Evolutionary conservation across 176 grass and related monocot species (phyloP), one percentile per base, ranked within the genome.

Genomic region (Poa pratensis): DNA sequence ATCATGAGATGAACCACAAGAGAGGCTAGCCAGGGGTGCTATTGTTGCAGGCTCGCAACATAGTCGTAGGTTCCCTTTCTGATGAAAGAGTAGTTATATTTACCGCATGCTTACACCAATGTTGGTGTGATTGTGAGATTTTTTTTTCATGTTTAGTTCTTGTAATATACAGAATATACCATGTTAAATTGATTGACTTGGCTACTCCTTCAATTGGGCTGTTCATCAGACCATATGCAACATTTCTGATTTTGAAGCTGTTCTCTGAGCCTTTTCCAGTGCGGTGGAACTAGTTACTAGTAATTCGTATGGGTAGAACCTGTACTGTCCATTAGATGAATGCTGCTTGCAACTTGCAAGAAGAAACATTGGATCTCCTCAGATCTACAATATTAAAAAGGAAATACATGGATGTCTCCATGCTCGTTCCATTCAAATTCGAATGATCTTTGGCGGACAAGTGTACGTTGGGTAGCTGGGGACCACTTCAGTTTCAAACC

Each of bases 1-100:
- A 57, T 30, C 51, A 51, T 87, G 58, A 76, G 84, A 73, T 64
- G 57, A 84, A 61, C 51, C 34, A 39, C 53, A 65, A 50, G 32
- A 73, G 69, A 65, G 24, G 6, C 12, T 23, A 22, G 28, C 5
- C 75, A 75, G 58, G 58, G 78, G 34, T 69, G 30, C 72, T 49
- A 18, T 48, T 77, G 86, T 88, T 88, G 86, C 89, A 30, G 18
- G 62, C 75, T 71, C 40, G 83, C 88, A 86, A 86, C 81, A 72
- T 78, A 32, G 68, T 24, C 35, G 28, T 48, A 43, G 62, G 34
- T 60, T 12, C 82, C 71, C 20, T 76, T 55, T 85, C 23, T 71
- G 70, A 82, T 83, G 83, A 73, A 51, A 49, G 48, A 49, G 46
- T 50, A 86, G 81, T 82, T 85, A 68, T 45, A 45, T 72, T 15